Evolutionary conservation across 1,284 basidiomycete species (phyloP), one percentile per base, ranked within the genome.

Genomic region (Boletellus deceptivus): DNA sequence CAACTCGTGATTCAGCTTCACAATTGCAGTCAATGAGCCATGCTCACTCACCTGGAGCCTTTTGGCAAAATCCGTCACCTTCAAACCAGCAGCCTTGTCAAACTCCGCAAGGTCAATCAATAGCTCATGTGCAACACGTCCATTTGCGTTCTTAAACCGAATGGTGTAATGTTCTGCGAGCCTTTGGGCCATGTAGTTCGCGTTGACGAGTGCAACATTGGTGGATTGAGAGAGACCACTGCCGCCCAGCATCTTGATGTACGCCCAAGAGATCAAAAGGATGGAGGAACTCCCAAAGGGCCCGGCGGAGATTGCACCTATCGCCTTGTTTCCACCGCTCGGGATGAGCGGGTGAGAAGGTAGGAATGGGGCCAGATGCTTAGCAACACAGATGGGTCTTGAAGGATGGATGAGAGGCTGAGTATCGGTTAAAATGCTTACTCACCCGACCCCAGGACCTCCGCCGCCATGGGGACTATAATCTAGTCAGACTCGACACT

Each of bases 201-300:
- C 96, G 63, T 89, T 97, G 45, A 99, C 80, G 25, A 99, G 78
- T 2, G 96, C 91, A 27, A 91, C 75, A 64, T 90, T 90, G 9
- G 94, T 91, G 4, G 93, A 86, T 58, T 92, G 80, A 37, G 84
- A 83, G 38, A 99, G 80, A 16, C 95, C 96, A 51, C 82, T 73
- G 20, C 94, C 95, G 31, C 96, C 96, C 29, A 98, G 84, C 96
- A 98, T 98, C 77, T 92, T 93, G 77, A 95, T 91, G 71, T 94
- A 95, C 16, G 93, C 92, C 96, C 96, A 99, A 2, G 96, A 98
- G 67, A 99, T 98, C 55, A 96, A 82, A 48, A 94, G 84, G 64
- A 99, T 95, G 9, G 92, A 95, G 1, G 96, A 93, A 56, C 92
- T 96, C 41, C 96, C 96, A 68, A 84, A 98, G 0, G 94, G 96